Evolutionary conservation across 768 basidiomycete genomes (phyloP), one percentile per base, ranked within the genome.

Genomic region (Clitopilus hobsonii): DNA sequence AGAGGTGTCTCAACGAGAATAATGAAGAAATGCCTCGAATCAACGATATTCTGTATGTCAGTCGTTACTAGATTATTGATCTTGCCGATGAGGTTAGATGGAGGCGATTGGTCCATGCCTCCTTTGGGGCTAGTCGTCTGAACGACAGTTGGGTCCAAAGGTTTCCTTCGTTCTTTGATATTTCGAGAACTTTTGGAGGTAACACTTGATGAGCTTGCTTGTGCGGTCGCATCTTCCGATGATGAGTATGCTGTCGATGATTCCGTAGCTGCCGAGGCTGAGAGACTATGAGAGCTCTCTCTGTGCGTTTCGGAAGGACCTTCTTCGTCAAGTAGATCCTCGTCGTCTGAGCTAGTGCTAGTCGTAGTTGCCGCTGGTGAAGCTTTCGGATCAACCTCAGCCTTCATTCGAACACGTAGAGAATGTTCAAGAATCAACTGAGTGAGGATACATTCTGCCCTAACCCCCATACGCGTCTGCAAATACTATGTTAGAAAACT

Each of bases 61-160:
- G 84, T 83, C 6, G 88, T 83, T 29, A 89, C 80, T 6, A 91
- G 69, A 54, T 89, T 91, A 65, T 87, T 91, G 65, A 92, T 84
- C 64, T 82, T 88, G 8, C 91, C 89, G 30, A 84, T 79, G 20
- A 89, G 67, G 62, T 86, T 84, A 8, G 69, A 70, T 11, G 68
- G 64, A 38, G 68, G 69, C 4, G 60, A 58, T n/a, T 25, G 48
- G 52, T 32, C 47, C 22, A 5, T 11, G n/a, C n/a, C n/a, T 6
- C 41, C 22, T 45, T 2, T 23, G 10, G n/a, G n/a, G n/a, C n/a
- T n/a, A n/a, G n/a, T n/a, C n/a, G n/a, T 20, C 22, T 3, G 32
- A 36, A 20, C 22, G n/a, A n/a, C n/a, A n/a, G n/a, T n/a, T n/a
- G n/a, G n/a, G n/a, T n/a, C n/a, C n/a, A n/a, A n/a, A n/a, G n/a